Evolutionary conservation across 352 stramenopile species (phyloP).

Genomic region (Thalassiosira hispida): DNA sequence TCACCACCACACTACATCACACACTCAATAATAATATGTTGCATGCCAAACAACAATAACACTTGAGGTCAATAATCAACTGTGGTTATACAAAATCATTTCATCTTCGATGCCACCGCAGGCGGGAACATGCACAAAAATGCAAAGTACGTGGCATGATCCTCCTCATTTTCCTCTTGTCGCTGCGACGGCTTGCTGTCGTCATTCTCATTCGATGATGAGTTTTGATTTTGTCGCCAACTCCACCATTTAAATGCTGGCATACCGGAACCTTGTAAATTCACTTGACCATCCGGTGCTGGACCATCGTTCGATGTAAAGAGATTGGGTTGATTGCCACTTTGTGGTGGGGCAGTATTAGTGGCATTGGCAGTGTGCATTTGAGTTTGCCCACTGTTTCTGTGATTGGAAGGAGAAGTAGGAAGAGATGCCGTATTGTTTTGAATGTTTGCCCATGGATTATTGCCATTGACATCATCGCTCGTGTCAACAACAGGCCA

Average conservation of each 20-base stretch:
- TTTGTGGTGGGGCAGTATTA: neutral
- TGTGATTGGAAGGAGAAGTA: neutral
- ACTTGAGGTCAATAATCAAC: no score
- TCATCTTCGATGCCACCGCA: no score
- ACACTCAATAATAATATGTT: no score
- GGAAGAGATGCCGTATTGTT: neutral
- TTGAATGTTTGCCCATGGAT: slow-evolving; percentile 12
- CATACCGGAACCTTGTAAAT: slow-evolving; percentile 8
- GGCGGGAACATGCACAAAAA: slow-evolving; percentile 18
- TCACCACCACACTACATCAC: no score
- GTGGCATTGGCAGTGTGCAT: neutral
- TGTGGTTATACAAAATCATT: no score
- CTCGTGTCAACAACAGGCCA: neutral
- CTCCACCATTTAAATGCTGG: slow-evolving; percentile 23
- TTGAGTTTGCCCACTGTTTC: neutral
- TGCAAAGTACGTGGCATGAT: slow-evolving; percentile 16
- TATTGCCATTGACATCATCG: neutral
- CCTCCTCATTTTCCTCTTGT: neutral
- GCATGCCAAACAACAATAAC: no score
- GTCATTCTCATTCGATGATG: neutral
- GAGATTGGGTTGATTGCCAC: neutral
- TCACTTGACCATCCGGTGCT: neutral
- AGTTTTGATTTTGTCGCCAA: neutral
- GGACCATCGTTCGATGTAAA: neutral
- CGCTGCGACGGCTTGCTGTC: neutral